phyloP scores from a whole-genome alignment of 768 basidiomycete species.

The Epithele typhae region DNA sequence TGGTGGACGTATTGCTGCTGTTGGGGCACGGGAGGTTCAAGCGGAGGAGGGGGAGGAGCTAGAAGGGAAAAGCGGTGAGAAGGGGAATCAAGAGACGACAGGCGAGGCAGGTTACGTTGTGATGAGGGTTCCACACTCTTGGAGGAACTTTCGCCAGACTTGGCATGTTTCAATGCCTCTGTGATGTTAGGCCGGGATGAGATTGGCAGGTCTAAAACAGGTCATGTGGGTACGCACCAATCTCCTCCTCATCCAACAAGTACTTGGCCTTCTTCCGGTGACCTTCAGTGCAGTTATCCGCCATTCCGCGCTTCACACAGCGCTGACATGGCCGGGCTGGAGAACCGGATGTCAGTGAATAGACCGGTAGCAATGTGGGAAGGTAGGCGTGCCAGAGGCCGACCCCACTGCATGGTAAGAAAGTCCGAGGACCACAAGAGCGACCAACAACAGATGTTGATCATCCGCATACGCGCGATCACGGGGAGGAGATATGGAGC shows the following conservation, averaged over 20 bases:
- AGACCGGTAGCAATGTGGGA: too few species aligned
- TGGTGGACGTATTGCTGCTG: slow-evolving; percentile 34
- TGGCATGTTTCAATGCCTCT: slow-evolving; percentile 38
- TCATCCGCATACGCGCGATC: too few species aligned
- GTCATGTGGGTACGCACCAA: slow-evolving; percentile 50
- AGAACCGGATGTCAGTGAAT: slow-evolving; percentile 5
- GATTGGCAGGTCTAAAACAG: slow-evolving; percentile 20
- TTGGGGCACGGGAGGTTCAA: slow-evolving; percentile 38
- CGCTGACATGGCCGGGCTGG: slow-evolving; percentile 93
- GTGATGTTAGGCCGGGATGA: slow-evolving; percentile 12
- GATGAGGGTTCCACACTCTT: slow-evolving; percentile 18
- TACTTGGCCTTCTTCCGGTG: slow-evolving; percentile 98
- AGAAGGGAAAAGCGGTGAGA: not conserved
- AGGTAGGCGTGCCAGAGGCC: too few species aligned
- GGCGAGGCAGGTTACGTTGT: slow-evolving; percentile 17
- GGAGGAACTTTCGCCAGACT: slow-evolving; percentile 22
- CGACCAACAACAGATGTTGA: too few species aligned
- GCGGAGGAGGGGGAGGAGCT: slow-evolving; percentile 6
- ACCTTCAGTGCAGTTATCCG: slow-evolving; percentile 86
- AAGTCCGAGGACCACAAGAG: too few species aligned
- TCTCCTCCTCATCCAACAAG: slow-evolving; percentile 88
- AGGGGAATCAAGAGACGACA: not conserved
- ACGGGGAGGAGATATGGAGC: too few species aligned
- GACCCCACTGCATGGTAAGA: too few species aligned
- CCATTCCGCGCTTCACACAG: slow-evolving; percentile 91